Percentiles rank a stretch among this genome's conserved stretches.
Evolutionary conservation across 2,329 filamentous ascomycete species (phyloP).

Genomic region (Trematosphaeria pertusa): DNA sequence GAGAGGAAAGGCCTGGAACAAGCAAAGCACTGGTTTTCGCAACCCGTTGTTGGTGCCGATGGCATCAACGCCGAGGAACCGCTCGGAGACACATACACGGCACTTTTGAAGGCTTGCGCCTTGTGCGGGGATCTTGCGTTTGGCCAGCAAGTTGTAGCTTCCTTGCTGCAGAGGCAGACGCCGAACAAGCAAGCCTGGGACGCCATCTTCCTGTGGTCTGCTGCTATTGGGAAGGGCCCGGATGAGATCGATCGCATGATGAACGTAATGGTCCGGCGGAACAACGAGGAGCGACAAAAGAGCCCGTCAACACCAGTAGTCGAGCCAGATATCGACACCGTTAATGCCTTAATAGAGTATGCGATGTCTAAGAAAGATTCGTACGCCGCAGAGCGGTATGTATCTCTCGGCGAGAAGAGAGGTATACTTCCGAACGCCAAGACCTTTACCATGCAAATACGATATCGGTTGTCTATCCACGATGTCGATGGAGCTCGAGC

Average conservation of each 20-base stretch:
- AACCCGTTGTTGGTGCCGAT: slow-evolving; percentile 52
- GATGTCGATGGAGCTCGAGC: slow-evolving; percentile 74
- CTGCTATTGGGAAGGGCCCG: slow-evolving; percentile 72
- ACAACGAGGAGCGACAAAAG: slow-evolving; percentile 52
- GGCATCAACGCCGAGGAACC: slow-evolving; percentile 15
- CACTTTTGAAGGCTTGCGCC: slow-evolving; percentile 65
- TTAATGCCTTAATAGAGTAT: slow-evolving; percentile 78
- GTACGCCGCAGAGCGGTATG: slow-evolving; percentile 75
- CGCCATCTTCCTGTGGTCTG: slow-evolving; percentile 76
- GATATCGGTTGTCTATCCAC: slow-evolving; percentile 74
- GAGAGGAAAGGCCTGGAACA: slow-evolving; percentile 63
- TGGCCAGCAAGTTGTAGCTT: slow-evolving; percentile 52
- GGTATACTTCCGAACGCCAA: slow-evolving; percentile 70
- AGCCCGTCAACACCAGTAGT: slow-evolving; percentile 38
- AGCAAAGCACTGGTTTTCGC: slow-evolving; percentile 72
- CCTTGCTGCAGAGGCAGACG: slow-evolving; percentile 42
- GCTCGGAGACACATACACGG: slow-evolving; percentile 53
- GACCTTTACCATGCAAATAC: slow-evolving; percentile 77
- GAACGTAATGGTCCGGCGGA: slow-evolving; percentile 65
- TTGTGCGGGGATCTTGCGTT: slow-evolving; percentile 34
- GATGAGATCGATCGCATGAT: slow-evolving; percentile 79
- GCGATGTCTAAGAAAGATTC: slow-evolving; percentile 74
- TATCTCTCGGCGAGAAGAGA: slow-evolving; percentile 69
- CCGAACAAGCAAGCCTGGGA: slow-evolving; percentile 69
- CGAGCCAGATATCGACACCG: slow-evolving; percentile 70